Conservation (phyloP, 352 stramenopile species). For the Thraustochytrium striatum region DNA sequence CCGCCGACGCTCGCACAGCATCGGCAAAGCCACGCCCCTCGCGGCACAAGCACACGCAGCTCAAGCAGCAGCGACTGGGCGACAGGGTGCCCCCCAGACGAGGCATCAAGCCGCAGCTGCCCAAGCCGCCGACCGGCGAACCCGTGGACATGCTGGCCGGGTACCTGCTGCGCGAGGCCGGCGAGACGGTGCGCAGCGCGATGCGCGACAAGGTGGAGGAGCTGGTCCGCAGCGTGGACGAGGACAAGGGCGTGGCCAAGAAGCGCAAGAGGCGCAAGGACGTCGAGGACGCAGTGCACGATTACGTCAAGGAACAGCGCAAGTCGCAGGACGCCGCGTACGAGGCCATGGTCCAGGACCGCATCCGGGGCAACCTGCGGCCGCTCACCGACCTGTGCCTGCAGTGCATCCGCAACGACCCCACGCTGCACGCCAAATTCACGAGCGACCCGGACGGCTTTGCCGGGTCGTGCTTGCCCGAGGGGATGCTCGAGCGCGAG, state of each 20-base stretch:
- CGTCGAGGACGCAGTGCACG: neutral
- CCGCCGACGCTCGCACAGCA: neutral
- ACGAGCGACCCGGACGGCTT: neutral
- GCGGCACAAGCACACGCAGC: neutral
- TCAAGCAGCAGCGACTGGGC: too few relatives aligned
- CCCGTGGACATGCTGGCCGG: too few relatives aligned
- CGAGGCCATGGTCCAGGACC: neutral
- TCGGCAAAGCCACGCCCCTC: neutral
- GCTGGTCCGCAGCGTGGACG: too few relatives aligned
- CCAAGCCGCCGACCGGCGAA: too few relatives aligned
- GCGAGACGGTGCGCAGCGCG: too few relatives aligned
- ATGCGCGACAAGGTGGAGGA: too few relatives aligned
- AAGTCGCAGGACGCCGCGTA: neutral
- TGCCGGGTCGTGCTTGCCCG: neutral
- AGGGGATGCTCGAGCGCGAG: neutral
- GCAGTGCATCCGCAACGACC: neutral
- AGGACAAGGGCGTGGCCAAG: neutral
- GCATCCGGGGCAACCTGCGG: neutral
- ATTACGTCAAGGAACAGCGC: neutral
- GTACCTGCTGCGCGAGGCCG: too few relatives aligned
- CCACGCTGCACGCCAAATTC: neutral
- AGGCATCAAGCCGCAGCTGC: too few relatives aligned
- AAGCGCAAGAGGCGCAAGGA: neutral
- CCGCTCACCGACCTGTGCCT: neutral
- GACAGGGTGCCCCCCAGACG: too few relatives aligned